phyloP scores from a whole-genome alignment of 1,284 basidiomycete species.

The Pulchroboletus neoregius region DNA sequence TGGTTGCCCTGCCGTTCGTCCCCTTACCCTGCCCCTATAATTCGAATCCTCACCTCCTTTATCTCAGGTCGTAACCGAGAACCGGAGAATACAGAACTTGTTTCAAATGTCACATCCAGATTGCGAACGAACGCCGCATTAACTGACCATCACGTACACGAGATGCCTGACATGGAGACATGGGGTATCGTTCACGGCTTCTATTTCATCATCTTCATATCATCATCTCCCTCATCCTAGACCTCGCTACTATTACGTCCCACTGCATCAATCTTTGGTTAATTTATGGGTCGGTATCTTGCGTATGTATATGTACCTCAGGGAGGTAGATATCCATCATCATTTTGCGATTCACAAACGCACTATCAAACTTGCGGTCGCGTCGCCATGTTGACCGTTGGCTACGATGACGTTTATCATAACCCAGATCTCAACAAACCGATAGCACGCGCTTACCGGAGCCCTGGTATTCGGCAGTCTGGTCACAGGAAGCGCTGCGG shows the following conservation, averaged over 20 bases:
- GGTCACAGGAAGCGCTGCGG: background rate
- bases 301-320: conserved; percentile 11
- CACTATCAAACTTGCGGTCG: conserved; percentile 18
- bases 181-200: conserved; percentile 2
- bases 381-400: conserved; percentile 19
- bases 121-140: conserved; percentile 25
- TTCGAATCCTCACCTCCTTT: background rate
- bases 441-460: conserved; percentile 16
- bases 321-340: conserved; percentile 5
- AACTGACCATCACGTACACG: conserved; percentile 1
- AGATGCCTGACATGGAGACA: conserved; percentile 1
- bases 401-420: conserved; percentile 11
- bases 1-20: conserved; percentile 38
- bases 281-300: conserved; percentile 17
- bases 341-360: conserved; percentile 1
- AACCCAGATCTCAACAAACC: background rate
- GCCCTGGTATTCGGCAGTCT: background rate
- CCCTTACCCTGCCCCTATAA: conserved; percentile 14
- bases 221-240: conserved; percentile 10
- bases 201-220: too few relatives aligned
- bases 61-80: conserved; percentile 30
- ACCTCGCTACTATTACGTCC: conserved; percentile 16
- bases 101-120: conserved; percentile 32
- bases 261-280: conserved; percentile 10
- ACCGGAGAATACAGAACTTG: conserved; percentile 32